Evolutionary conservation across 257 asterid genomes (phyloP), one percentile per base, ranked within the genome.

Genomic region (Sherardia arvensis): DNA sequence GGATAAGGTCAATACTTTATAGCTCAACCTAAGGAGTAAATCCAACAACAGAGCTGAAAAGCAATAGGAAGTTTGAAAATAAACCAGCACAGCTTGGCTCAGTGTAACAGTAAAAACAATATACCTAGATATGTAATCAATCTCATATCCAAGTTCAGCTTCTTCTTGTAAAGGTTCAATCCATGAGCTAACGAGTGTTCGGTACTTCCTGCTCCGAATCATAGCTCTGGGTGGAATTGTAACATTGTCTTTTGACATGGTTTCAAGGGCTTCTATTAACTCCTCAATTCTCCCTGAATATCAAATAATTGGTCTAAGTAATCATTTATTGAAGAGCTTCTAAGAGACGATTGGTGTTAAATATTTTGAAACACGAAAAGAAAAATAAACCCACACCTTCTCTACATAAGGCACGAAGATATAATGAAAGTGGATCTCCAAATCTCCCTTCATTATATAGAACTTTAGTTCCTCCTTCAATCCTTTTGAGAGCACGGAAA

Each of bases 161-260:
- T 92, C 99, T 79, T 92, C 99, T 76, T 87, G 96, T 79, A 92
- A 78, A 69, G 99, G 99, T 75, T 92, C 99, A 80, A 92, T 89
- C 99, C 99, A 92, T 4, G 99, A 92, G 87, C 99, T 92, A 77
- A 92, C 99, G 59, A 92, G 79, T 32, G 99, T 83, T 54, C 99
- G 85, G 75, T 92, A 92, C 71, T 85, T 92, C 85, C 95, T 77
- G 87, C 84, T 92, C 78, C 87, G 65, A 72, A 89, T 81, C 97
- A 92, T 92, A 70, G 97, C 99, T 77, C 99, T 85, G 25, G 93
- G 86, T 66, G 97, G 97, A 55, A 92, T 79, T 76, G 77, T 82
- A 60, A 82, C 96, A 73, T 85, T 84, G 80, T 92, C 97, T 66
- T 77, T 89, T 53, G 78, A 85, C 95, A 92, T 87, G 66, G 86